phyloP scores from a whole-genome alignment of 78 protist species.

The Dictyostelium purpureum region DNA sequence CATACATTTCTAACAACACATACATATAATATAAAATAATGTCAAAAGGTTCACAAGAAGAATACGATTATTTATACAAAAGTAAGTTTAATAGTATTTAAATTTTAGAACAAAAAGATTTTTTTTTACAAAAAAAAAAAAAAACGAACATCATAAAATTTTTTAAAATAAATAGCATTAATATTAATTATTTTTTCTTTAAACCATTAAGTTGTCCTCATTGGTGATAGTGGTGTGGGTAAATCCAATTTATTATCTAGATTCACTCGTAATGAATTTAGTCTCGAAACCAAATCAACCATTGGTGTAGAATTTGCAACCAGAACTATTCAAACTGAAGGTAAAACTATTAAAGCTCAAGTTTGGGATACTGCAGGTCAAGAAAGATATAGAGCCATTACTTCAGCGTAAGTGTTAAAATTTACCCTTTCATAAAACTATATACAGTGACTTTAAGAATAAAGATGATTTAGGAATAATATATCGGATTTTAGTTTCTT shows the following conservation, averaged over 20 bases:
- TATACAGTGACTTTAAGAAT: too few relatives aligned
- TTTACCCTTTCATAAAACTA: too few relatives aligned
- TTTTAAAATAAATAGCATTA: background rate
- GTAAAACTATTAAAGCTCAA: slow-evolving; percentile 87
- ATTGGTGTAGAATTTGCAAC: slow-evolving; percentile 99
- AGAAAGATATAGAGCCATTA: slow-evolving; percentile 86
- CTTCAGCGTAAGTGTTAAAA: slow-evolving; percentile 75
- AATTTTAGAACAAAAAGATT: background rate
- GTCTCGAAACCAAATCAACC: slow-evolving; percentile 97
- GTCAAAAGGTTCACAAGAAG: slow-evolving; percentile 80
- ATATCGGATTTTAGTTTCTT: too few relatives aligned
- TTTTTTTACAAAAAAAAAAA: background rate
- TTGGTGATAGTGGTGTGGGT: slow-evolving; percentile 99
- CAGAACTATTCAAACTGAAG: slow-evolving; percentile 90
- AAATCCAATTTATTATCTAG: slow-evolving; percentile 94
- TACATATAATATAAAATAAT: slow-evolving; percentile 11
- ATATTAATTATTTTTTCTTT: background rate
- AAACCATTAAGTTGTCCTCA: slow-evolving; percentile 92
- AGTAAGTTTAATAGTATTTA: slow-evolving; percentile 10
- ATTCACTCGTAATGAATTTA: slow-evolving; percentile 95
- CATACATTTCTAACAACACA: too few relatives aligned
- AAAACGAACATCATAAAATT: background rate
- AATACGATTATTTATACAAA: slow-evolving; percentile 83
- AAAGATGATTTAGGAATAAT: too few relatives aligned
- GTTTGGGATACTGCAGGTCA: slow-evolving; percentile 85